These are phyloP conservation scores for Ocimum tenuiflorum DNA, from an alignment of 257 asterid genomes.

Conservation along the genomic window DNA sequence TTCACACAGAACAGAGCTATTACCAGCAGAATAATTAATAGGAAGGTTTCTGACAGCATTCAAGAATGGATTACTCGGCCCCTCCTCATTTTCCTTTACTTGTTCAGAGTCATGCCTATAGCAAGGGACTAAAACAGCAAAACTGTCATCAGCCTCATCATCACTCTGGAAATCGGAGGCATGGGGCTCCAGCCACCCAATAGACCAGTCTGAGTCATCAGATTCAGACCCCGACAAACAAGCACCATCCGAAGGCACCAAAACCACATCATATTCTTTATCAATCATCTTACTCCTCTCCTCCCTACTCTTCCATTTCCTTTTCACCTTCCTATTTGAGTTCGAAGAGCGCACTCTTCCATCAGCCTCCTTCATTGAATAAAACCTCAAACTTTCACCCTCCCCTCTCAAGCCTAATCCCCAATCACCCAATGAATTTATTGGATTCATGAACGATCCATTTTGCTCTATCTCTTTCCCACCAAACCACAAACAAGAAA, in stretches of 20 bases:
- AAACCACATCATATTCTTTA: conserved; percentile 64
- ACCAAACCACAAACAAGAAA: conserved; percentile 75
- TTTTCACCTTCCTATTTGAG: conserved; percentile 54
- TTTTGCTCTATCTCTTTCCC: conserved; percentile 72
- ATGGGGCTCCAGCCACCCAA: conserved; percentile 97
- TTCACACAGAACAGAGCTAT: conserved; percentile 12
- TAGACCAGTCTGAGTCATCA: conserved; percentile 95
- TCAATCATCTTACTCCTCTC: conserved; percentile 64
- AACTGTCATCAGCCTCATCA: conserved; percentile 64
- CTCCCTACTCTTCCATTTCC: conserved; percentile 84
- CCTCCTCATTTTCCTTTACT: conserved; percentile 29
- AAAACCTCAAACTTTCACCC: conserved; percentile 54
- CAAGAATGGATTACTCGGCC: conserved; percentile 39
- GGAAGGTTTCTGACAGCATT: conserved; percentile 52
- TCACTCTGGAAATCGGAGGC: conserved; percentile 75
- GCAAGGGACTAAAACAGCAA: conserved; percentile 94
- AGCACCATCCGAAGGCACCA: conserved; percentile 94
- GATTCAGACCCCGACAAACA: conserved; percentile 87
- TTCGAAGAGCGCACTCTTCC: conserved; percentile 44
- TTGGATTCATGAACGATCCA: conserved; percentile 46
- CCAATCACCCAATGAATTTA: conserved; percentile 66
- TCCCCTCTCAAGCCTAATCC: conserved; percentile 69
- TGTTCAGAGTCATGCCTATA: conserved; percentile 55
- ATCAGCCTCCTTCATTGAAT: conserved; percentile 44
- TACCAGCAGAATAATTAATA: conserved; percentile 55